phyloP scores from a whole-genome alignment of 2,329 filamentous ascomycete genomes.

The Clonostachys byssicola region DNA sequence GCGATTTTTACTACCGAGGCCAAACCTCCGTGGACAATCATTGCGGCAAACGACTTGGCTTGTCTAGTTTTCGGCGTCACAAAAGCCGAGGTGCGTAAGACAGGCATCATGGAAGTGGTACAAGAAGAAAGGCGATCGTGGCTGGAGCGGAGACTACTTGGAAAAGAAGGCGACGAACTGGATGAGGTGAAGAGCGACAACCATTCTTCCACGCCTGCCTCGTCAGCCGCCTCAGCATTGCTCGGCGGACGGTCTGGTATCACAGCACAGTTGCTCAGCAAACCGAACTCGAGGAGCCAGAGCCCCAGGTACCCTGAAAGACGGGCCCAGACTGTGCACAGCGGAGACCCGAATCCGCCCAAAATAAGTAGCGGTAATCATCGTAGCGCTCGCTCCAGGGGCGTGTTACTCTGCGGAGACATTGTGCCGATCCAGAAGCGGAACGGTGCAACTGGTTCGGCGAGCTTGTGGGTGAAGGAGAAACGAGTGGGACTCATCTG shows the following conservation, averaged over 20 bases:
- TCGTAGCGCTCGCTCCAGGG: constrained; percentile 71
- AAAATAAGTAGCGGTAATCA: constrained; percentile 59
- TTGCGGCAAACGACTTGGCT: constrained; percentile 92
- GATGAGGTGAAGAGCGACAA: constrained; percentile 21
- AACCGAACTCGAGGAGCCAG: constrained; percentile 61
- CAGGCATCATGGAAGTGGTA: constrained; percentile 93
- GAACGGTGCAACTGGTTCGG: constrained; percentile 86
- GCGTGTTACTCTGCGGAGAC: constrained; percentile 90
- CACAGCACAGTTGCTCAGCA: constrained; percentile 83
- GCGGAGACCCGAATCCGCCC: constrained; percentile 47
- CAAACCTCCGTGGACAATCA: constrained; percentile 87
- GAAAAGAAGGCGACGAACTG: constrained; percentile 31
- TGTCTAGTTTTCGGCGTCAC: constrained; percentile 99
- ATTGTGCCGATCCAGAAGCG: constrained; percentile 98
- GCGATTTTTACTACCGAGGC: constrained; percentile 97
- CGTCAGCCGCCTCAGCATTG: constrained; percentile 41
- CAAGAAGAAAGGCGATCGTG: constrained; percentile 84
- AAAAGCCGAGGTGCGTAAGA: constrained; percentile 88
- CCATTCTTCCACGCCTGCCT: constrained; percentile 25
- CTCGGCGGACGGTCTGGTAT: constrained; percentile 73
- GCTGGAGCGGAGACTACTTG: constrained; percentile 80
- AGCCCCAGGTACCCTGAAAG: constrained; percentile 43
- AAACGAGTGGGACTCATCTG: constrained; percentile 92
- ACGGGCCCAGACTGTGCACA: constrained; percentile 62
- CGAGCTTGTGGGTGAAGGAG: constrained; percentile 98